These are phyloP conservation scores for Candida albicans DNA, from an alignment of 1,139 yeast species.

Conservation along the genomic window DNA sequence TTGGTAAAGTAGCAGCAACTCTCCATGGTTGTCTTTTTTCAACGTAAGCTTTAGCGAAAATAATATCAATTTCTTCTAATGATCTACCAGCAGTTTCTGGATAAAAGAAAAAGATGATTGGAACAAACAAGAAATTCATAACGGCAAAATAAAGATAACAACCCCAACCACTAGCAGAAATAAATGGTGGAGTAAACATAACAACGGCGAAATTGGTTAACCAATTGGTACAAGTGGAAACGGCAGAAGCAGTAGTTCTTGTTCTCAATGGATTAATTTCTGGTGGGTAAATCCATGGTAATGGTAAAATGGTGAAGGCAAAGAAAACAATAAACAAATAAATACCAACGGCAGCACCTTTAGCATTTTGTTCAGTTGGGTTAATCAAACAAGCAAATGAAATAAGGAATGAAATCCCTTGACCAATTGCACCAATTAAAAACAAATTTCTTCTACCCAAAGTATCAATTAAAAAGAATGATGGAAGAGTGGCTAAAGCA, in stretches of 20 bases:
- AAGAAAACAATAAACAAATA: conserved; percentile 55
- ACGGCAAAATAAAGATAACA: conserved; percentile 46
- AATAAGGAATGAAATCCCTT: conserved; percentile 40
- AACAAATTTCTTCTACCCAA: conserved; percentile 66
- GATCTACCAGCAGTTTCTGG: conserved; percentile 51
- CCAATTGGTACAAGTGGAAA: conserved; percentile 52
- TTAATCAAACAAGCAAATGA: conserved; percentile 45
- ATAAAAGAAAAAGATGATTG: conserved; percentile 46
- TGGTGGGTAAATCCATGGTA: conserved; percentile 63
- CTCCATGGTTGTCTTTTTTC: conserved; percentile 50
- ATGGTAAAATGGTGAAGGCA: conserved; percentile 57
- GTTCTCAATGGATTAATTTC: conserved; percentile 64
- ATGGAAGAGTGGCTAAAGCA: conserved; percentile 60
- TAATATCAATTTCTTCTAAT: conserved; percentile 49
- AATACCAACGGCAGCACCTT: conserved; percentile 54
- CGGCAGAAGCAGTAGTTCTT: conserved; percentile 57
- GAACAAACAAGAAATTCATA: conserved; percentile 39
- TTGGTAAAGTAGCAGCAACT: conserved; percentile 53
- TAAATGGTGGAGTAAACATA: conserved; percentile 49
- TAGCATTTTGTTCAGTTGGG: conserved; percentile 32
- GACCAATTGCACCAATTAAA: conserved; percentile 51
- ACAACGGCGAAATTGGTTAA: conserved; percentile 47
- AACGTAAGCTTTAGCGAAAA: conserved; percentile 45
- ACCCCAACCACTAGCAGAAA: conserved; percentile 40
- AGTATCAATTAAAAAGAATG: conserved; percentile 63